These are phyloP conservation scores for Hortaea werneckii DNA, from an alignment of 2,329 filamentous ascomycete genomes.

Conservation along the genomic window DNA sequence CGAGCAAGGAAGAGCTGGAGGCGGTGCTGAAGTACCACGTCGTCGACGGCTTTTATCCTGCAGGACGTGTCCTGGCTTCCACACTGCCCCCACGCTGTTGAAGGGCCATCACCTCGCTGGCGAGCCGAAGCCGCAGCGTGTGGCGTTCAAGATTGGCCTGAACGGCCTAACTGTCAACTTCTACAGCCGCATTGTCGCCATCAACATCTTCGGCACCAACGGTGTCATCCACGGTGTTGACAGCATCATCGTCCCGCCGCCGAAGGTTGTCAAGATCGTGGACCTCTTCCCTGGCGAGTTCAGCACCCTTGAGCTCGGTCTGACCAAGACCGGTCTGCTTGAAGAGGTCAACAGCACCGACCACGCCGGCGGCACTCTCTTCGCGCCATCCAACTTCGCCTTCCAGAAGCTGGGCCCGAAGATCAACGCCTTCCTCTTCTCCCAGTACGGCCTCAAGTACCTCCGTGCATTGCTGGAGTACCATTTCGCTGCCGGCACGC, in stretches of 20 bases:
- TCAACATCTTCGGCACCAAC: conserved; percentile 65
- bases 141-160: conserved; percentile 55
- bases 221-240: conserved; percentile 73
- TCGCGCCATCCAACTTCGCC: conserved; percentile 73
- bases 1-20: conserved; percentile 60
- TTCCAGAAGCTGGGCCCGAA: conserved; percentile 62
- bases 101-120: conserved; percentile 50
- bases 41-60: conserved; percentile 55
- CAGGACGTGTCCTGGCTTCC: conserved; percentile 55
- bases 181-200: conserved; percentile 57
- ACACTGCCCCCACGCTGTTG: conserved; percentile 65
- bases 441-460: conserved; percentile 60
- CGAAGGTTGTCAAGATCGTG: conserved; percentile 54
- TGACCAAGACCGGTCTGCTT: conserved; percentile 62
- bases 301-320: conserved; percentile 66
- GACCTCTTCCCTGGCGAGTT: conserved; percentile 58
- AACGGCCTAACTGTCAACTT: conserved; percentile 66
- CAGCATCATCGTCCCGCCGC: conserved; percentile 66
- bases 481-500: conserved; percentile 62
- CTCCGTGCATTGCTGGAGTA: conserved; percentile 70
- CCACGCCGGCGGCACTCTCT: conserved; percentile 61
- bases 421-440: conserved; percentile 81
- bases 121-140: conserved; percentile 53
- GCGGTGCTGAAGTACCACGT: conserved; percentile 67
- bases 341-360: conserved; percentile 46